Base-by-base conservation (phyloP, 805 yeast genomes). In the Barnettozyma sp. region DNA sequence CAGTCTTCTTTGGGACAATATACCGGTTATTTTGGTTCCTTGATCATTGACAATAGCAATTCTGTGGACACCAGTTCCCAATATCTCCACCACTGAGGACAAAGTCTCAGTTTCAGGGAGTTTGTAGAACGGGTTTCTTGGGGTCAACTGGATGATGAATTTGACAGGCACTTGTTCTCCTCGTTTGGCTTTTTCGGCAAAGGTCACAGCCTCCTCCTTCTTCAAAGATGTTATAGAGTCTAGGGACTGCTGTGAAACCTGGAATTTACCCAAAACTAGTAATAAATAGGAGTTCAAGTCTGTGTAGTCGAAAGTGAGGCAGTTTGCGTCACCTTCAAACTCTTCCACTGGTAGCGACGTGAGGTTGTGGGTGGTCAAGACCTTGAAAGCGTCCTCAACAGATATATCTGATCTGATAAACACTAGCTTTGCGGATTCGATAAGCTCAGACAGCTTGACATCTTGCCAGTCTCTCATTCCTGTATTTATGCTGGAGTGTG, bases 31-130 rank as follows among this genome's bases (percentile, higher is more conserved):
- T 41, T 68, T 67, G 17, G 71, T 66, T 32, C 65, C 69, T 13
- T 62, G 58, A 16, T 56, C 56, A 52, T 76, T 66, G 16, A 81
- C 70, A 38, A 88, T 83, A 9, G 97, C 95, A 15, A 90, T 76
- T 54, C 98, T 71, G 62, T 92, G 98, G 4, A 88, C 95, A 15
- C 98, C 98, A 26, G 83, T 75, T n/a, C 97, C 97, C 42, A 90
- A 66, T 10, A 83, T 77, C 57, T 86, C 94, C 49, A 84, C 82
- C 3, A 85, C 96, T 5, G 75, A 70, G 27, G 79, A 68, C 35
- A 90, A 63, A 15, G 78, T 73, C 38, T 81, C 87, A 13, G 66
- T 54, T 49, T 84, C 87, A 29, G 76, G 72, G 39, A 92, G 65
- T 53, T 84, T 82, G 42, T 82, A 71, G 53, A 88, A 86, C 3